Evolutionary conservation across 192 early-diverging fungal species (phyloP), one percentile per base, ranked within the genome.

Genomic region (Umbelopsis vinacea): DNA sequence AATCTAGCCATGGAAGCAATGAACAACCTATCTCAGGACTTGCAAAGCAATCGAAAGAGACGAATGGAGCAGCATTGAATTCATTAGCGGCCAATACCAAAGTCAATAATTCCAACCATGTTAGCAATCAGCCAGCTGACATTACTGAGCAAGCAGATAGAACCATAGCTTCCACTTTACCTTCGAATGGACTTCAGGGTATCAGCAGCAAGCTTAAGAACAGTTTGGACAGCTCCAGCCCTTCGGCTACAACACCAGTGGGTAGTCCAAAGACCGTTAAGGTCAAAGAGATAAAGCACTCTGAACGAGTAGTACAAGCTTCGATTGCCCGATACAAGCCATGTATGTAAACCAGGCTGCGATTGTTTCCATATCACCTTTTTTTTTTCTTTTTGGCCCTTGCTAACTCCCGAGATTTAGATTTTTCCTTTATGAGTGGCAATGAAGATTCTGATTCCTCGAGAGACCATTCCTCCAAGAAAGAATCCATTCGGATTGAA

Each of bases 301-400:
- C 82, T 69, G 82, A 84, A 15, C 70, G 76, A 76, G 77, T 84
- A 50, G 73, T 84, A 14, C 73, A 71, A 26, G 74, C 82, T 40
- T 66, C 77, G 6, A 76, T 76, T 21, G 53, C 50, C 43, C 76
- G 80, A 26, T 84, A 84, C 71, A 81, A 81, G 46, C 80, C 80
- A 47, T 80, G 82, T 84, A 84, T 77, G 79, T 68, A 6, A 7
- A 6, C 6, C 6, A 12, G 38, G 11, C 40, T 43, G 38, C 8
- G 8, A 43, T 43, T 43, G 40, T 43, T 11, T 43, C 40, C 40
- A 43, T 29, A 43, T 4, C 8, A n/a, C n/a, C n/a, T n/a, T n/a
- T n/a, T n/a, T n/a, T n/a, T n/a, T n/a, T 43, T 11, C 1, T 43
- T 11, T 43, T 43, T 43, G 6, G 40, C 40, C 40, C 11, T 43